These are phyloP conservation scores for Fagus sylvatica DNA, from an alignment of 306 rosid species.

Conservation along the genomic window DNA sequence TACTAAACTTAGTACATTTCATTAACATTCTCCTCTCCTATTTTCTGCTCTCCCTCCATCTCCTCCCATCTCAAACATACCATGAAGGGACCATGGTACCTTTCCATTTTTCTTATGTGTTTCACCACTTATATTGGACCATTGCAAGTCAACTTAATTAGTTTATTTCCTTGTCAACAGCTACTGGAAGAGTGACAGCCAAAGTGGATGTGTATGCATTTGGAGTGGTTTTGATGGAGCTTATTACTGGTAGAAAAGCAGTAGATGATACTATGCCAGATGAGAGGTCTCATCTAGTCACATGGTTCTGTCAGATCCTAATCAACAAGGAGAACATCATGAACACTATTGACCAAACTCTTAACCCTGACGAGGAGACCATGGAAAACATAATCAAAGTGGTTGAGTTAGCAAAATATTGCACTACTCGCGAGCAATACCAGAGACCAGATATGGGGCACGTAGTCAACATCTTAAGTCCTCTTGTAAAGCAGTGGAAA, in stretches of 20 bases:
- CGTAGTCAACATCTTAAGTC: constrained; percentile 72
- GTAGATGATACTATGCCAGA: constrained; percentile 72
- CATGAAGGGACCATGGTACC: too few relatives aligned
- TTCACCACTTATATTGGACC: not conserved
- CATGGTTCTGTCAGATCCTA: constrained; percentile 76
- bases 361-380: constrained; percentile 75
- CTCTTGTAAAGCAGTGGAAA: constrained; percentile 83
- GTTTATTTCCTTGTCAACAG: constrained; percentile 39
- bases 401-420: constrained; percentile 70
- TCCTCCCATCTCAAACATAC: too few relatives aligned
- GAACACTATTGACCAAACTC: constrained; percentile 70
- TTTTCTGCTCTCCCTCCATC: too few relatives aligned
- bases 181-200: constrained; percentile 93
- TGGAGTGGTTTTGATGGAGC: constrained; percentile 86
- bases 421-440: constrained; percentile 79
- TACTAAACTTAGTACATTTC: too few relatives aligned
- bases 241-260: constrained; percentile 77
- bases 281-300: constrained; percentile 75
- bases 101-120: too few relatives aligned
- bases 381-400: constrained; percentile 83
- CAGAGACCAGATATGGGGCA: constrained; percentile 90
- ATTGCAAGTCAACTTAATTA: not conserved
- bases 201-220: constrained; percentile 91
- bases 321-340: constrained; percentile 75
- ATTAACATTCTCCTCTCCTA: too few relatives aligned